Percentiles rank a stretch among this genome's conserved stretches.
phyloP scores from a whole-genome alignment of 345 rosid species.

The Heritiera fomes region DNA sequence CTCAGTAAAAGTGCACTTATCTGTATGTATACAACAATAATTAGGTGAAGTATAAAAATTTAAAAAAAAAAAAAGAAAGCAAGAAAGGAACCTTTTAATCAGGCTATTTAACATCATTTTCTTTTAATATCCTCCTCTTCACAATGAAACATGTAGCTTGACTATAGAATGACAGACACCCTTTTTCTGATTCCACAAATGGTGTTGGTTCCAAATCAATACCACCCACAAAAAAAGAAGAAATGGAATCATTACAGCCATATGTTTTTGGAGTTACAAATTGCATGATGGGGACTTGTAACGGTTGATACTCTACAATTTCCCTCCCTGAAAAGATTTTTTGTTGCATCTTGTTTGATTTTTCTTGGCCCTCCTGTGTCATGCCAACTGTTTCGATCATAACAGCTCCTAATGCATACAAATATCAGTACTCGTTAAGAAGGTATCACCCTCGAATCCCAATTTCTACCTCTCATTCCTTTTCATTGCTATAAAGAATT shows the following conservation, averaged over 20 bases:
- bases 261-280: neutral
- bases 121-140: too few relatives aligned
- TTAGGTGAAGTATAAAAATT: too few relatives aligned
- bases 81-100: too few relatives aligned
- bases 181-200: neutral
- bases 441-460: neutral
- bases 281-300: neutral
- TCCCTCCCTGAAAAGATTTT: neutral
- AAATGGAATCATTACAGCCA: slow-evolving; percentile 12
- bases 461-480: slow-evolving; percentile 20
- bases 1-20: neutral
- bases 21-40: too few relatives aligned
- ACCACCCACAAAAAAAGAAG: neutral
- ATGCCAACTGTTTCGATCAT: slow-evolving; percentile 16
- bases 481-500: neutral
- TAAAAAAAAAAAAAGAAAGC: too few relatives aligned
- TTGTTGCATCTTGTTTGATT: neutral
- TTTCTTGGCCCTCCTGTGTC: neutral
- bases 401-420: slow-evolving; percentile 11
- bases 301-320: neutral
- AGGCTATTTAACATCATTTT: too few relatives aligned
- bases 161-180: neutral
- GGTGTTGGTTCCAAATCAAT: neutral
- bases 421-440: neutral
- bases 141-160: neutral